These are phyloP conservation scores for Salmacisia buchloeana DNA, from an alignment of 1,284 basidiomycete genomes.

Conservation along the genomic window DNA sequence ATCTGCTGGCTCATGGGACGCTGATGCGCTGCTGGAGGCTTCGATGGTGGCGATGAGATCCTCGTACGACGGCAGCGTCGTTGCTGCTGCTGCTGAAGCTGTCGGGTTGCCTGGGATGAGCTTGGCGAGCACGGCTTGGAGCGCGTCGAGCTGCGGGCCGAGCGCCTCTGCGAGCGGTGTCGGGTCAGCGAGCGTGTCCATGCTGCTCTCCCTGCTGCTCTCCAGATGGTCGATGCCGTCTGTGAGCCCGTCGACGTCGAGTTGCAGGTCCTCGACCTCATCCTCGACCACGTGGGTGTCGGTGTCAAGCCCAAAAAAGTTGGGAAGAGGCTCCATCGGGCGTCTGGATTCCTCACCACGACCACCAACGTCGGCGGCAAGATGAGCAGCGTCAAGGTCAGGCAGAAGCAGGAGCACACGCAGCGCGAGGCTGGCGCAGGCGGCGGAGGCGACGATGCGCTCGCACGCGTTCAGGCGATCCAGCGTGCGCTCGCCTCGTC, in stretches of 20 bases:
- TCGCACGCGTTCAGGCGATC: conserved; percentile 11
- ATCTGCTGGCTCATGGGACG: too few species aligned
- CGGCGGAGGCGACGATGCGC: conserved; percentile 2
- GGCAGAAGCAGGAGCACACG: too few species aligned
- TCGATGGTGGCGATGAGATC: conserved; percentile 1
- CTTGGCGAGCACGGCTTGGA: background rate
- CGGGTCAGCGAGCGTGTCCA: background rate
- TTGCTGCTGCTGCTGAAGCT: background rate
- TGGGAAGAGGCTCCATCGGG: background rate
- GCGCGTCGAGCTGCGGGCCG: background rate
- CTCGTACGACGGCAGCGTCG: background rate
- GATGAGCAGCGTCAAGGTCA: conserved; percentile 2
- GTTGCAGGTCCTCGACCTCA: background rate
- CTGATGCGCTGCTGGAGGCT: background rate
- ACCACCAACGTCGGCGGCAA: background rate
- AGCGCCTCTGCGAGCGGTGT: background rate
- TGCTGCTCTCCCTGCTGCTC: too few species aligned
- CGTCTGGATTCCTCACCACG: too few species aligned
- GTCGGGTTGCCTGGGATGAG: too few species aligned
- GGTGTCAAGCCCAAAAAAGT: background rate
- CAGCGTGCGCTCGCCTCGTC: conserved; percentile 28
- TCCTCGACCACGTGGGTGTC: background rate
- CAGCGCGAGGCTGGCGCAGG: background rate
- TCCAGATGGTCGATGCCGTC: background rate
- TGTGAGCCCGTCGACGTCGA: background rate